Evolutionary conservation across 495 filamentous ascomycete genomes (phyloP).

Genomic region (Bacidia gigantensis): DNA sequence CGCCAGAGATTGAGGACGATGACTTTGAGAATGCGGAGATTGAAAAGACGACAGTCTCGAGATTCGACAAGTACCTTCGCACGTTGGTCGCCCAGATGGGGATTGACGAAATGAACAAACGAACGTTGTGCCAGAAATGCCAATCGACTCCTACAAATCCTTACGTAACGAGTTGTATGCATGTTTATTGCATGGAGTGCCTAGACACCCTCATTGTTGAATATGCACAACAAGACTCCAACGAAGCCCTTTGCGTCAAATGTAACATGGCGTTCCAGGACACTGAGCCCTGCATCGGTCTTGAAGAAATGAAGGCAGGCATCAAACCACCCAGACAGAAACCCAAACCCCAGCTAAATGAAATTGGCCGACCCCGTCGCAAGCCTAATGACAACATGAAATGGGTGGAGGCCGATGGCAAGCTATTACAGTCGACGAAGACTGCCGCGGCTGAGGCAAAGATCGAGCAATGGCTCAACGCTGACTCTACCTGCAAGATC

Average conservation of each 20-base stretch:
- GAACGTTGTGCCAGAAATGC: conserved; percentile 28
- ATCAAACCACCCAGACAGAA: neutral
- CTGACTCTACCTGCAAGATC: conserved; percentile 25
- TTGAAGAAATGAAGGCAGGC: conserved; percentile 5
- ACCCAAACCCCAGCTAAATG: neutral
- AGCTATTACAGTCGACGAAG: conserved; percentile 13
- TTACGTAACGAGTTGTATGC: conserved; percentile 32
- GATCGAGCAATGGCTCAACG: conserved; percentile 24
- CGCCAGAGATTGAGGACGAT: neutral
- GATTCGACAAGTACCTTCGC: neutral
- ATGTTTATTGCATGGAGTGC: conserved; percentile 37
- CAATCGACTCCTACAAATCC: conserved; percentile 14
- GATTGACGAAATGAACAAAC: conserved; percentile 16
- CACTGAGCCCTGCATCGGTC: conserved; percentile 4
- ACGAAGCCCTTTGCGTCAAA: conserved; percentile 14
- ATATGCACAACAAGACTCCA: conserved; percentile 13
- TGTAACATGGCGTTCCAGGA: conserved; percentile 16
- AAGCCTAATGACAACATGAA: conserved; percentile 6
- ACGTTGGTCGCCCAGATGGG: conserved; percentile 12
- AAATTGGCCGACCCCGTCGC: neutral
- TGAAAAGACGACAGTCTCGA: neutral
- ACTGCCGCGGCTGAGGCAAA: conserved; percentile 11
- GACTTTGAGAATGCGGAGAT: conserved; percentile 15
- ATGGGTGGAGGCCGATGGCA: conserved; percentile 18
- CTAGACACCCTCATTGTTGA: conserved; percentile 20